These are phyloP conservation scores for Aspergillus sp. DNA, from an alignment of 2,329 filamentous ascomycete genomes.

Conservation along the genomic window DNA sequence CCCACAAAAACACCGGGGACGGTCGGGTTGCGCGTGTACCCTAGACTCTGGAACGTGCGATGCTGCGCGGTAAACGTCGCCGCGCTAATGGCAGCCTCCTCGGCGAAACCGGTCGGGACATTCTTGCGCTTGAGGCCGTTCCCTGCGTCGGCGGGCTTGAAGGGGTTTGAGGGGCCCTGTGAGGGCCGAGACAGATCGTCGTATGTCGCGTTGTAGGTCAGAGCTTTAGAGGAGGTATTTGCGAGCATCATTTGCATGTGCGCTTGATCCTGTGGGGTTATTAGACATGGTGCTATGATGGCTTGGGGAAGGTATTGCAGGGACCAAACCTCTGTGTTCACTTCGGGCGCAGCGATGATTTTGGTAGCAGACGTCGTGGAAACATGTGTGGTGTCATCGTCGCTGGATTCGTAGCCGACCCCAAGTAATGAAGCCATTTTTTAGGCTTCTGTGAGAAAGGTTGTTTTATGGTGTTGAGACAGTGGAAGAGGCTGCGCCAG, in stretches of 20 bases:
- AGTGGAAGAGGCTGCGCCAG: background rate
- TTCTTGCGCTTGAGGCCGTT: slow-evolving; percentile 75
- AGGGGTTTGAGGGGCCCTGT: slow-evolving; percentile 75
- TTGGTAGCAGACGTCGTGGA: slow-evolving; percentile 38
- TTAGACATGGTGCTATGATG: slow-evolving; percentile 37
- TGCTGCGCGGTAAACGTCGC: slow-evolving; percentile 88
- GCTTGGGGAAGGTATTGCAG: slow-evolving; percentile 20
- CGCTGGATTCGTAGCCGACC: slow-evolving; percentile 53
- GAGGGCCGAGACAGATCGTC: slow-evolving; percentile 70
- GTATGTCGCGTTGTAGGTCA: slow-evolving; percentile 65
- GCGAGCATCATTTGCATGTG: slow-evolving; percentile 57
- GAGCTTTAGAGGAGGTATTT: slow-evolving; percentile 55
- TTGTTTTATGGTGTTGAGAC: slow-evolving; percentile 13
- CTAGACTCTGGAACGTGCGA: slow-evolving; percentile 73
- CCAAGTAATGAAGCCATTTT: slow-evolving; percentile 52
- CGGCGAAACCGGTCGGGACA: slow-evolving; percentile 80
- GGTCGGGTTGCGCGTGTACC: slow-evolving; percentile 56
- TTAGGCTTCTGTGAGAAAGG: background rate
- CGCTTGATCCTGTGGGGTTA: slow-evolving; percentile 51
- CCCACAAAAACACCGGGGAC: slow-evolving; percentile 52
- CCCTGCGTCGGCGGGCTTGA: slow-evolving; percentile 62
- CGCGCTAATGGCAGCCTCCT: slow-evolving; percentile 88
- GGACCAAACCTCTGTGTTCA: slow-evolving; percentile 62
- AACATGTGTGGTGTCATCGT: slow-evolving; percentile 47
- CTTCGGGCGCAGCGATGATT: slow-evolving; percentile 57